Evolutionary conservation across 257 asterid genomes (phyloP).

Genomic region (Solanum corneliomulleri): DNA sequence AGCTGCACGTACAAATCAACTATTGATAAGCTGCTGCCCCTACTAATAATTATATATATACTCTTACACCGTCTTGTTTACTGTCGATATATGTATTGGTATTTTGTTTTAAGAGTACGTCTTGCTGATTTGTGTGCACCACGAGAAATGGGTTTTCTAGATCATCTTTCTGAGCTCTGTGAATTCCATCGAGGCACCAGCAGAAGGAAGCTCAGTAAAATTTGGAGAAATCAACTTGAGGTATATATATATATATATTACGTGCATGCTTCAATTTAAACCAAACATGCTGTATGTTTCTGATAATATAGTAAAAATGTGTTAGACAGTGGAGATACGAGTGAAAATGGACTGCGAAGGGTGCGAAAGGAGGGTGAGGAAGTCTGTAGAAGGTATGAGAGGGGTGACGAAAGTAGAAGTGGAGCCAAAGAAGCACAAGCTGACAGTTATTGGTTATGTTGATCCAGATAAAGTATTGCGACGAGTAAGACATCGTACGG

Average conservation of each 20-base stretch:
- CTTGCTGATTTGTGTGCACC: background rate
- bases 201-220: conserved; percentile 18
- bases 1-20: background rate
- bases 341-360: conserved; percentile 44
- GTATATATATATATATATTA: background rate
- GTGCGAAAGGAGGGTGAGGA: conserved; percentile 24
- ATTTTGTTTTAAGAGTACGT: too few species aligned
- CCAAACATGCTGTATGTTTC: background rate
- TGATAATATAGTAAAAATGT: background rate
- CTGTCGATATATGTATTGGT: background rate
- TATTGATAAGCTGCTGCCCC: background rate
- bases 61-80: background rate
- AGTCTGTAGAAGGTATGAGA: conserved; percentile 25
- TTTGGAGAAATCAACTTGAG: conserved; percentile 19
- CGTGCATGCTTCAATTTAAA: background rate
- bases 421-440: conserved; percentile 27
- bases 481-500: conserved; percentile 22
- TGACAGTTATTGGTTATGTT: conserved; percentile 23
- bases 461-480: conserved; percentile 26
- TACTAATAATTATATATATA: too few species aligned
- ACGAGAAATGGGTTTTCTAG: conserved; percentile 16
- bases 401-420: conserved; percentile 23
- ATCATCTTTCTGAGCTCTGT: conserved; percentile 5
- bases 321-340: conserved; percentile 31
- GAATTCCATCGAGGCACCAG: conserved; percentile 7